These are phyloP conservation scores for Trichoderma asperellum DNA, from an alignment of 2,329 filamentous ascomycete genomes.

Conservation along the genomic window DNA sequence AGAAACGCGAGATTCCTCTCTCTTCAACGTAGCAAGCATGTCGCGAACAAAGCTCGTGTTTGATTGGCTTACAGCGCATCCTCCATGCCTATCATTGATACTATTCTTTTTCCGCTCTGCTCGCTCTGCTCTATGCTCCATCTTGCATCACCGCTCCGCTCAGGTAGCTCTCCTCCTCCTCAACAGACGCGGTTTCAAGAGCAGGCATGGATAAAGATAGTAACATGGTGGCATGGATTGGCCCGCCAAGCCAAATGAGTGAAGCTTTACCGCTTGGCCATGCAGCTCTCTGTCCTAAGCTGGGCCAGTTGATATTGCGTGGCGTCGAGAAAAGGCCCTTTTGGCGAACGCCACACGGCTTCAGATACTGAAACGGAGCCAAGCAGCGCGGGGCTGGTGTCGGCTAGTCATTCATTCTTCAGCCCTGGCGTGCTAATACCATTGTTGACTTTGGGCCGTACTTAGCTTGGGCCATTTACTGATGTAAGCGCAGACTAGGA, in stretches of 20 bases:
- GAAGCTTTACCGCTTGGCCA: not conserved
- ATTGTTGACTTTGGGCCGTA: not conserved
- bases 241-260: not conserved
- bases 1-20: constrained; percentile 36
- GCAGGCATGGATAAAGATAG: constrained; percentile 17
- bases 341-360: constrained; percentile 22
- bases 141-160: constrained; percentile 29
- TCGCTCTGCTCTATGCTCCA: constrained; percentile 23
- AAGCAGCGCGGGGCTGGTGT: constrained; percentile 7
- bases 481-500: not conserved
- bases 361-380: constrained; percentile 26
- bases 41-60: not conserved
- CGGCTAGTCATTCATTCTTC: constrained; percentile 24
- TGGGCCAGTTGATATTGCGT: constrained; percentile 1
- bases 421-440: not conserved
- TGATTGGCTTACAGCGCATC: constrained; percentile 22
- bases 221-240: constrained; percentile 1
- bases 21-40: not conserved
- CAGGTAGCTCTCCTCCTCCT: not conserved
- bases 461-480: not conserved
- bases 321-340: constrained; percentile 23
- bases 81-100: not conserved
- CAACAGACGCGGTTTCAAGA: constrained; percentile 2
- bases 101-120: not conserved
- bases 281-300: not conserved